Percentiles rank a stretch among this genome's conserved stretches.
Evolutionary conservation across 331 rosid genomes (phyloP).

Genomic region (Quercus lobata): DNA sequence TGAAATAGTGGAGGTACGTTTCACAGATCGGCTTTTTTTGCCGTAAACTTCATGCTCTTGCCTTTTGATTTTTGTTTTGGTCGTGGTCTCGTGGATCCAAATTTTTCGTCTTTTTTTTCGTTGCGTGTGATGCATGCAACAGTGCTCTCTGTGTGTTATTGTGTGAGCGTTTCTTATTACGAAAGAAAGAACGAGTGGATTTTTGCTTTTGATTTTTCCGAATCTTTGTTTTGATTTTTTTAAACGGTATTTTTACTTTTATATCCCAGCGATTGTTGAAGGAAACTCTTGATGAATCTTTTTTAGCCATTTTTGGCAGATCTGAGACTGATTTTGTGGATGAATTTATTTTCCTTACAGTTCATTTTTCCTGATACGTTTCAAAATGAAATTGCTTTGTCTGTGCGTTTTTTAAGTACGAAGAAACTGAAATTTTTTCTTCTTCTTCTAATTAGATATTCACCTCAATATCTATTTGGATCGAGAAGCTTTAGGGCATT

Average conservation of each 20-base stretch:
- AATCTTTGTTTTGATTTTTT: neutral
- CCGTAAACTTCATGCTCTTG: constrained; percentile 3
- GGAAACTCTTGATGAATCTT: constrained; percentile 9
- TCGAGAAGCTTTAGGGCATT: neutral
- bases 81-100: constrained; percentile 1
- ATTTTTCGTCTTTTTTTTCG: neutral
- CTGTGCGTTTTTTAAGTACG: neutral
- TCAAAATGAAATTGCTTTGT: neutral
- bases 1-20: constrained; percentile 9
- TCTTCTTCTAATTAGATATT: neutral
- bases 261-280: neutral
- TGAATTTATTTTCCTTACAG: neutral
- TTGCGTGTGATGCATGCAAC: neutral
- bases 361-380: neutral
- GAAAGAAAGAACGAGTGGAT: neutral
- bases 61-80: neutral
- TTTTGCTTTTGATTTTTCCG: neutral
- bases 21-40: neutral
- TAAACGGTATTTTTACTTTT: neutral
- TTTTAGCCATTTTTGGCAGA: constrained; percentile 13
- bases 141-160: neutral
- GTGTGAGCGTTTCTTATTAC: neutral
- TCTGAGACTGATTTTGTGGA: constrained; percentile 10
- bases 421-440: neutral
- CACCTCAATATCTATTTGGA: neutral